Base-by-base conservation (phyloP, 2,329 filamentous ascomycete species). In the Pseudonectria buxi region DNA sequence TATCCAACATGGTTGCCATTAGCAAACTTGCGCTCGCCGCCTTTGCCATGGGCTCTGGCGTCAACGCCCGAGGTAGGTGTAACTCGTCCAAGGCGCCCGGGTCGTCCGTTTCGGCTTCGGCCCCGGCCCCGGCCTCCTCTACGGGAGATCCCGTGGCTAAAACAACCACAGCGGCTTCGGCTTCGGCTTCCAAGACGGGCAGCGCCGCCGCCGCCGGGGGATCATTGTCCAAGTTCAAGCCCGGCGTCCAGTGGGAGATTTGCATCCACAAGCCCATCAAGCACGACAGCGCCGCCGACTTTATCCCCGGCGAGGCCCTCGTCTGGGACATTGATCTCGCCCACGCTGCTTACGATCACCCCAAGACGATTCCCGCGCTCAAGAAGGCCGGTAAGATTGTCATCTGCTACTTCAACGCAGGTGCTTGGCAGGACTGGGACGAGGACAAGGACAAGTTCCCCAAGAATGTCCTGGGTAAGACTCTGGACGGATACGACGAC, bases 381-480 rank as follows among this genome's bases (percentile, higher is more conserved):
- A 55, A 56, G 44, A 39, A 41, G 22, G 44, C 50, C 18, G 49
- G 48, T 26, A 60, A 60, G 16, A 52, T 55, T 18, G 47, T 60
- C 3, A 46, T 60, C 13, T 60, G 57, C 43, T 60, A 60, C 44
- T 54, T 59, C 45, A 60, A 59, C 30, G 49, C 49, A 12, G 54
- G 57, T 26, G 56, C 57, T 10, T 35, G 55, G 10, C 53, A 59
- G 37, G 37, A 24, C 18, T 58, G 50, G 51, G 54, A 58, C 28
- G 32, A 45, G 2, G 53, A 56, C 34, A 45, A 39, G 14, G 41
- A 45, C 25, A 13, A 44, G 5, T 59, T 59, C 32, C 48, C 53
- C 24, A 26, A 44, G 4, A 40, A 30, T 6, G 48, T 40, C 34
- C 39, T 54, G 13, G 53, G 54, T 11, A 54, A 44, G 16, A 35